A percentile compares a stretch with the other conserved stretches of the same genome.
phyloP scores from a whole-genome alignment of 805 yeast species.

The Candida fluviatilis region DNA sequence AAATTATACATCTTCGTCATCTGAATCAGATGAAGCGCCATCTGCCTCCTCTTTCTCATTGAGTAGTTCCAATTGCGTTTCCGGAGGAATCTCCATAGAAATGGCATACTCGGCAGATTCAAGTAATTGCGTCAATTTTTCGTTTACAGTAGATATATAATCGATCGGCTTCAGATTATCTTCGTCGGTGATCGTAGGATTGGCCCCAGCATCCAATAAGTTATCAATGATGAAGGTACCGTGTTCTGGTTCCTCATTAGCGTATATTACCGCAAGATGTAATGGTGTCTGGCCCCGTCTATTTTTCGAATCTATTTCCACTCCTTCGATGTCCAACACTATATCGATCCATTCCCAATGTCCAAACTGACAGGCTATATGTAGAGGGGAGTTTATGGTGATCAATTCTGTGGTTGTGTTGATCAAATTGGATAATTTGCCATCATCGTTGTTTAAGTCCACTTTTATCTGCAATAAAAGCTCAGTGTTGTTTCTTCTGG shows the following conservation, averaged over 20 bases:
- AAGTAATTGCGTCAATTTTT: slow-evolving; percentile 55
- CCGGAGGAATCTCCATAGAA: slow-evolving; percentile 28
- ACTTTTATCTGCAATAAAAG: slow-evolving; percentile 56
- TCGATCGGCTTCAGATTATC: slow-evolving; percentile 74
- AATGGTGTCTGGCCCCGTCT: slow-evolving; percentile 85
- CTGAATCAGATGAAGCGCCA: slow-evolving; percentile 30
- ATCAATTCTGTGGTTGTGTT: slow-evolving; percentile 66
- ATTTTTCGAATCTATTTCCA: slow-evolving; percentile 81
- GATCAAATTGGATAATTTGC: slow-evolving; percentile 44
- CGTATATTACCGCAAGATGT: slow-evolving; percentile 77
- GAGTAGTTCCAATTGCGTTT: slow-evolving; percentile 31
- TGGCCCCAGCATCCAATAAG: slow-evolving; percentile 88
- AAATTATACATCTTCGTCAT: slow-evolving; percentile 13
- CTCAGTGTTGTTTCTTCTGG: slow-evolving; percentile 84
- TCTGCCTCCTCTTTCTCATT: slow-evolving; percentile 34
- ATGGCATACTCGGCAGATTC: slow-evolving; percentile 83
- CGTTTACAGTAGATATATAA: slow-evolving; percentile 52
- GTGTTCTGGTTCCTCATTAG: slow-evolving; percentile 78
- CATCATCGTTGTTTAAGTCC: slow-evolving; percentile 37
- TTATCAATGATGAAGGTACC: slow-evolving; percentile 75
- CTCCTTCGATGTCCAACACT: slow-evolving; percentile 81
- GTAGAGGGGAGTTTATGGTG: slow-evolving; percentile 76
- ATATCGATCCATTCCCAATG: slow-evolving; percentile 81
- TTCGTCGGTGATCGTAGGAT: slow-evolving; percentile 47
- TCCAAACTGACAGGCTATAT: slow-evolving; percentile 77